Conservation (phyloP, 1,284 basidiomycete genomes). For the Xerocomus amazonicus region DNA sequence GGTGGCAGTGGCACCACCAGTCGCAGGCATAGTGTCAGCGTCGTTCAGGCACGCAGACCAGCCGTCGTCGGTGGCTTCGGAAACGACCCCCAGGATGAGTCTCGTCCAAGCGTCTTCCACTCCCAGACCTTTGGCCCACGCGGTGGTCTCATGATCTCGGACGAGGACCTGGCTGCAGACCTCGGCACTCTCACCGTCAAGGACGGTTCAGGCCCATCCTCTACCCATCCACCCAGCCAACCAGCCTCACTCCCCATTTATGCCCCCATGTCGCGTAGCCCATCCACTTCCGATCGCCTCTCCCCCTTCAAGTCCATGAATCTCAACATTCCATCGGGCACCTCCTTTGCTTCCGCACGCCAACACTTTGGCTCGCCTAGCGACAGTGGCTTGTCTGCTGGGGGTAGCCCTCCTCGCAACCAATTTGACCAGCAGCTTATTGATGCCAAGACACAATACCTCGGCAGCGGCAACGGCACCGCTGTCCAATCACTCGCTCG, state of each 20-base stretch:
- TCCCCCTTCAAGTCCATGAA: slow-evolving; percentile 58
- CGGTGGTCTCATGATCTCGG: slow-evolving; percentile 63
- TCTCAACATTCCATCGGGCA: slow-evolving; percentile 47
- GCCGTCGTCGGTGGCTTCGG: slow-evolving; percentile 60
- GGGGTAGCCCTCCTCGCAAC: slow-evolving; percentile 38
- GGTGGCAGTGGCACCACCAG: slow-evolving; percentile 78
- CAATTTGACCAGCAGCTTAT: slow-evolving; percentile 42
- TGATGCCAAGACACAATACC: slow-evolving; percentile 37
- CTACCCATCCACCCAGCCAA: slow-evolving; percentile 49
- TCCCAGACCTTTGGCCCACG: slow-evolving; percentile 30
- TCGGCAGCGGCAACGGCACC: slow-evolving; percentile 25
- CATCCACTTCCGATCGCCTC: slow-evolving; percentile 50
- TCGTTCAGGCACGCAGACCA: slow-evolving; percentile 71
- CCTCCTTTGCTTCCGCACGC: slow-evolving; percentile 39
- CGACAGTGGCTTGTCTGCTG: slow-evolving; percentile 46
- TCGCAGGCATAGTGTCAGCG: slow-evolving; percentile 80
- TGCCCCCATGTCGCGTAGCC: slow-evolving; percentile 62
- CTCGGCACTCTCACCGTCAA: slow-evolving; percentile 64
- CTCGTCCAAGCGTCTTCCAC: slow-evolving; percentile 26
- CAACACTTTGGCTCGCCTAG: slow-evolving; percentile 57
- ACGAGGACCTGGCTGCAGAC: slow-evolving; percentile 75
- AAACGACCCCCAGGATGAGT: slow-evolving; percentile 45
- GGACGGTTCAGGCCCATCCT: slow-evolving; percentile 44
- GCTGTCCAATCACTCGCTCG: slow-evolving; percentile 43
- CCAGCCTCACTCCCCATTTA: slow-evolving; percentile 69